Evolutionary conservation across 1,284 basidiomycete species (phyloP), one percentile per base, ranked within the genome.

Genomic region (Ganoderma meredithae): DNA sequence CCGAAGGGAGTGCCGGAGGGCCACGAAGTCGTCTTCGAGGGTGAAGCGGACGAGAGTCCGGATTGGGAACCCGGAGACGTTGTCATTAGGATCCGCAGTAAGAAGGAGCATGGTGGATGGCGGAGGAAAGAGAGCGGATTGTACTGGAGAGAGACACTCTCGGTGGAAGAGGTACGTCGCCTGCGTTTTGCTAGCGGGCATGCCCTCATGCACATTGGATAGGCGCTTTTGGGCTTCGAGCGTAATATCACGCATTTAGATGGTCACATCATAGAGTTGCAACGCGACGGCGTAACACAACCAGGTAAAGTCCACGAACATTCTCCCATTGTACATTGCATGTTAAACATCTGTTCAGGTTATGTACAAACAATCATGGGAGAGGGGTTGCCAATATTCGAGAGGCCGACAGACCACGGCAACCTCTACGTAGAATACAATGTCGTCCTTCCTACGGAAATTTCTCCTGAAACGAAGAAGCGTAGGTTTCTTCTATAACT

Each of bases 31-130:
- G 86, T 96, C 1, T 98, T 96, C 73, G 93, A 96, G 73, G 95
- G 95, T 27, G 96, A 98, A 79, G 94, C 93, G 52, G 97, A 98
- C 78, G 96, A 98, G 82, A 93, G 85, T 67, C 95, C 95, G 5
- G 96, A 98, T 71, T 96, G 91, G 90, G 95, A 97, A 74, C 84
- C 97, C 9, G 96, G 96, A 19, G 96, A 98, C 81, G 88, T 98
- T 64, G 84, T 98, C 44, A 84, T 98, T 61, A 84, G 95, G 63
- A 91, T 98, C 22, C 83, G 91, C 71, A 95, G 91, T 75, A 85
- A 85, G 79, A 89, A 89, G 69, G 88, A 91, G 71, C 85, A 85
- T 71, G 96, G 95, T 63, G 89, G 90, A 0, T 98, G 93, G 89
- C 85, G 90, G 71, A 85, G 96, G 75, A 97, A 97, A 79, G 96